Conservation (phyloP, 345 rosid species). For the Citropsis articulata region DNA sequence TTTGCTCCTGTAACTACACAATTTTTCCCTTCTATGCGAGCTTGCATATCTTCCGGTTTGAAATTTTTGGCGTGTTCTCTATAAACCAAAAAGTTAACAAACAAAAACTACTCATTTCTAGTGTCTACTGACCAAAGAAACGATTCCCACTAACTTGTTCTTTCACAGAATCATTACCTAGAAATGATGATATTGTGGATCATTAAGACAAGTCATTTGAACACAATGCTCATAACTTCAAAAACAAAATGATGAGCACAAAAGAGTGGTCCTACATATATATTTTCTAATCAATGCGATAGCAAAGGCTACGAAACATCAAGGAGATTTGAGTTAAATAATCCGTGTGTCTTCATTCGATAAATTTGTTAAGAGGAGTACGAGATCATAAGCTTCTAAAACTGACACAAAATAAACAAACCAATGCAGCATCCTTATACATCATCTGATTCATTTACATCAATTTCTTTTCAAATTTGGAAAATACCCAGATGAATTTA, state of each 20-base stretch:
- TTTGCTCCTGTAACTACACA: slow-evolving; percentile 95
- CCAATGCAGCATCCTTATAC: neutral
- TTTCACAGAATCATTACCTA: no score
- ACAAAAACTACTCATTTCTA: neutral
- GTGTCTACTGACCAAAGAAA: neutral
- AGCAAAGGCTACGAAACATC: neutral
- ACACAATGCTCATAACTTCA: no score
- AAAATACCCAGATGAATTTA: neutral
- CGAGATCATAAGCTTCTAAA: neutral
- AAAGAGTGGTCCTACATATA: neutral
- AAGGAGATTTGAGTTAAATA: no score
- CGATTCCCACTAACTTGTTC: neutral
- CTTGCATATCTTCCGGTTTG: slow-evolving; percentile 64
- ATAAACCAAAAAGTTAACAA: slow-evolving; percentile 10
- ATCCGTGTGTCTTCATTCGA: neutral
- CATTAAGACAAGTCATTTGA: no score
- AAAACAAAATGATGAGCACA: no score
- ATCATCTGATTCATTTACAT: neutral
- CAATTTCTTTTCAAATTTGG: neutral
- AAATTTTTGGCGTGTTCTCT: slow-evolving; percentile 79
- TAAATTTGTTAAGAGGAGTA: neutral
- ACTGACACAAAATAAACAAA: neutral
- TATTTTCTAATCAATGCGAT: neutral
- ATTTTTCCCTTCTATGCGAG: slow-evolving; percentile 58
- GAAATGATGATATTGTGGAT: no score